phyloP scores from a whole-genome alignment of 2,329 filamentous ascomycete genomes.

The Karstenula rhodostoma region DNA sequence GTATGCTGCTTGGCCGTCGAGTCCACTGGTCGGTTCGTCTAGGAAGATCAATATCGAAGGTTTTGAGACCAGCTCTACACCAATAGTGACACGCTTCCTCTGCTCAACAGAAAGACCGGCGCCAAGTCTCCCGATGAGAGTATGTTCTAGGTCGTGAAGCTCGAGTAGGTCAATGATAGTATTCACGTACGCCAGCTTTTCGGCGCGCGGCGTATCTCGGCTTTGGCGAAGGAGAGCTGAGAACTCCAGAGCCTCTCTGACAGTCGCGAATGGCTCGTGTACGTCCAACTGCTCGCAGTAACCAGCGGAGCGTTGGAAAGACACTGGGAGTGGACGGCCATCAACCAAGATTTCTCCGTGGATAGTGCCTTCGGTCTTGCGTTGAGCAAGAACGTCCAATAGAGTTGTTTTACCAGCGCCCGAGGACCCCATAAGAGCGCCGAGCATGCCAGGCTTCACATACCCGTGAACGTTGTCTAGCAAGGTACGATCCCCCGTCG shows the following conservation, averaged over 20 bases:
- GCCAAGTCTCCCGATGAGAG: conserved; percentile 68
- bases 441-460: conserved; percentile 65
- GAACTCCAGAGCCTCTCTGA: conserved; percentile 72
- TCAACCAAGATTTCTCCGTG: conserved; percentile 69
- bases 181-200: conserved; percentile 72
- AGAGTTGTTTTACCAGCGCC: conserved; percentile 87
- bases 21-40: conserved; percentile 78
- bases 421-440: conserved; percentile 55
- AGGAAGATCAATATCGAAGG: conserved; percentile 78
- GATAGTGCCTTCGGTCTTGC: conserved; percentile 71
- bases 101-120: conserved; percentile 71
- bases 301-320: conserved; percentile 69
- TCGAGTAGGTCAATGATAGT: conserved; percentile 70
- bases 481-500: conserved; percentile 59
- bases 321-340: conserved; percentile 62
- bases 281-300: conserved; percentile 73
- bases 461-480: conserved; percentile 64
- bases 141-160: conserved; percentile 71
- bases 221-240: conserved; percentile 70
- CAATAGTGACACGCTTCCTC: conserved; percentile 71
- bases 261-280: conserved; percentile 68
- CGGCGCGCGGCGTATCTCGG: conserved; percentile 62
- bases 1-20: conserved; percentile 75
- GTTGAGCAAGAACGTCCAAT: conserved; percentile 74
- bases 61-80: conserved; percentile 68